Conservation (phyloP, 2,329 filamentous ascomycete species). For the Trichophyton equinum region DNA sequence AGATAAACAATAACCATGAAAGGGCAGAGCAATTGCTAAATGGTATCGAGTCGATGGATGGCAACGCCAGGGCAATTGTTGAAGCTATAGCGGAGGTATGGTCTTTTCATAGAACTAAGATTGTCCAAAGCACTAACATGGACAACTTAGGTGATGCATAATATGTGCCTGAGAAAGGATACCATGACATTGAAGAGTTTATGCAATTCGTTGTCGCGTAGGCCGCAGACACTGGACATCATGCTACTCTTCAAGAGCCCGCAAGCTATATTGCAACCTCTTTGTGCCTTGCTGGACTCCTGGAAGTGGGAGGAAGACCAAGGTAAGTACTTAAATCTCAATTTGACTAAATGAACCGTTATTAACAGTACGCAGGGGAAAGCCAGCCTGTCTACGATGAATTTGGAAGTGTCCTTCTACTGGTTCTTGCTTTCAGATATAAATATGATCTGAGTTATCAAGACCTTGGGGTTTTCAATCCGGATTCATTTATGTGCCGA, state of each 20-base stretch:
- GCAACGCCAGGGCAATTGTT: conserved; percentile 77
- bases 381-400: conserved; percentile 55
- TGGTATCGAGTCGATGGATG: conserved; percentile 79
- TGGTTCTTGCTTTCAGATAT: conserved; percentile 45
- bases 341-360: not conserved
- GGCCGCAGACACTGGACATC: conserved; percentile 44
- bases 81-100: conserved; percentile 61
- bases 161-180: conserved; percentile 47
- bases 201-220: conserved; percentile 45
- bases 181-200: conserved; percentile 51
- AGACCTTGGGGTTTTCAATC: conserved; percentile 41
- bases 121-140: not conserved
- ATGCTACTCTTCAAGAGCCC: conserved; percentile 49
- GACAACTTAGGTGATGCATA: conserved; percentile 37
- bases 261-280: conserved; percentile 42
- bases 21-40: conserved; percentile 63
- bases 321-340: conserved; percentile 22
- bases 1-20: conserved; percentile 65
- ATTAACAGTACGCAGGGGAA: conserved; percentile 31
- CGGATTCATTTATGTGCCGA: conserved; percentile 44
- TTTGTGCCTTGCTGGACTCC: conserved; percentile 47
- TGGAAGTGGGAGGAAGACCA: conserved; percentile 55
- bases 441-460: conserved; percentile 42
- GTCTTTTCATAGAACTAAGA: not conserved
- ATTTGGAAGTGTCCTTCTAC: conserved; percentile 48